phyloP scores from a whole-genome alignment of 257 asterid genomes.

The Striga asiatica region DNA sequence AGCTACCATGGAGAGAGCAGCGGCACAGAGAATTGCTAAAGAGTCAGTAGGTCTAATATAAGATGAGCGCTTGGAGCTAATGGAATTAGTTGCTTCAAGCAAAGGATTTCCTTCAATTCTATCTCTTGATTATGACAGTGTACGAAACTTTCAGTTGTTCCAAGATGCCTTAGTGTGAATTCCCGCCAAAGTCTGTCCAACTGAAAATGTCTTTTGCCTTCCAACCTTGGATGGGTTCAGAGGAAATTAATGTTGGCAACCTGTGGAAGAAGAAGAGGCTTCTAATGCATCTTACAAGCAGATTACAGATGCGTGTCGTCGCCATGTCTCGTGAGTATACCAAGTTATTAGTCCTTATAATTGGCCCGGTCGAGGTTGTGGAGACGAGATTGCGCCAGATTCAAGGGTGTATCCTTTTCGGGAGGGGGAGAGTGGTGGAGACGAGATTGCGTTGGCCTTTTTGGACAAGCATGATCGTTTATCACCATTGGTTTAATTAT shows the following conservation, averaged over 20 bases:
- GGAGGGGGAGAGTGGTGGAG: too few relatives aligned
- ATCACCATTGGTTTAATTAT: too few relatives aligned
- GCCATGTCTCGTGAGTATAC: too few relatives aligned
- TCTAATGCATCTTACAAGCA: too few relatives aligned
- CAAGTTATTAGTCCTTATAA: too few relatives aligned
- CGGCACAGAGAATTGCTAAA: slow-evolving; percentile 84
- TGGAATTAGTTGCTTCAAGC: slow-evolving; percentile 92
- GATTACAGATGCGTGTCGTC: too few relatives aligned
- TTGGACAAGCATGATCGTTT: too few relatives aligned
- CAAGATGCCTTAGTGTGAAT: slow-evolving; percentile 79
- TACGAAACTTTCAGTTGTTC: slow-evolving; percentile 73
- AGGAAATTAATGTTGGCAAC: slow-evolving; percentile 89
- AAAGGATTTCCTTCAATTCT: slow-evolving; percentile 76
- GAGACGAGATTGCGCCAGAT: too few relatives aligned
- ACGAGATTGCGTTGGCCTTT: too few relatives aligned
- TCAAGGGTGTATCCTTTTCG: too few relatives aligned
- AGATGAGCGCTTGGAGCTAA: slow-evolving; percentile 93
- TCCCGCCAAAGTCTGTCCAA: slow-evolving; percentile 79
- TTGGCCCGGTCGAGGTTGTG: too few relatives aligned
- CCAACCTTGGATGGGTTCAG: slow-evolving; percentile 87
- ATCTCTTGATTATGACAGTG: slow-evolving; percentile 77
- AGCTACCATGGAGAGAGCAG: slow-evolving; percentile 87
- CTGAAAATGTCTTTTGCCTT: slow-evolving; percentile 67
- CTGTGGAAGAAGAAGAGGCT: too few relatives aligned
- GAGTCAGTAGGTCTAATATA: slow-evolving; percentile 93